Base-by-base conservation (phyloP, 2,329 filamentous ascomycete species). In the Alternaria sp. region DNA sequence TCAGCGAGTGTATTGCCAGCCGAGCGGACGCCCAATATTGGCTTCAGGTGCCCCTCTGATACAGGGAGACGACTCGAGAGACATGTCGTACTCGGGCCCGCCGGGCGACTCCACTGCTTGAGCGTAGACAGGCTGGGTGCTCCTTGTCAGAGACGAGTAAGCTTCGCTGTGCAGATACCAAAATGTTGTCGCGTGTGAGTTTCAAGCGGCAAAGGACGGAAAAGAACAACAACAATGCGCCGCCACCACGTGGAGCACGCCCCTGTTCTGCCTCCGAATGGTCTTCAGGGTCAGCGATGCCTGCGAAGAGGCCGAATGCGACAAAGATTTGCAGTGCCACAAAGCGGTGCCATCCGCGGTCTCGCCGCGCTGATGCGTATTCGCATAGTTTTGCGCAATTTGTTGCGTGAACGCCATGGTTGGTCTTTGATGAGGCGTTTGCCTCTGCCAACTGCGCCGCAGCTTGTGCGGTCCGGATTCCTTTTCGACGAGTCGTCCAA, bases 211-310 rank as follows among this genome's bases (percentile, higher is more conserved):
- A 33, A 55, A 55, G 59, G 59, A 61, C 45, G 45, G 58, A 57
- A 56, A 55, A 33, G 51, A 62, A 63, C 64, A 62, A 28, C 55
- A 54, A 50, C 43, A 41, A 41, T 41, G 15, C 37, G 37, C 10
- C n/a, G 60, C 69, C 67, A 69, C 70, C 68, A 72, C 67, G 67
- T 71, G 70, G 63, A 56, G 62, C 65, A 67, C 51, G 58, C 49
- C 63, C 65, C 61, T 53, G 50, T 33, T 50, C 14, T 44, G 33
- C 21, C 21, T 10, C 30, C 12, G 14, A 43, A 61, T 58, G 23
- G n/a, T 47, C 8, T 28, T 55, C 56, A 50, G 57, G 58, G 61
- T 60, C 63, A 54, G 55, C 50, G 54, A 47, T 60, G 65, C 65
- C 67, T 66, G 67, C 67, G 64, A 67, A 49, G 65, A 54, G 33